A percentile compares a stretch with the other conserved stretches of the same genome.
These are phyloP conservation scores for Porodaedalea pini DNA, from an alignment of 1,284 basidiomycete species.

Conservation along the genomic window DNA sequence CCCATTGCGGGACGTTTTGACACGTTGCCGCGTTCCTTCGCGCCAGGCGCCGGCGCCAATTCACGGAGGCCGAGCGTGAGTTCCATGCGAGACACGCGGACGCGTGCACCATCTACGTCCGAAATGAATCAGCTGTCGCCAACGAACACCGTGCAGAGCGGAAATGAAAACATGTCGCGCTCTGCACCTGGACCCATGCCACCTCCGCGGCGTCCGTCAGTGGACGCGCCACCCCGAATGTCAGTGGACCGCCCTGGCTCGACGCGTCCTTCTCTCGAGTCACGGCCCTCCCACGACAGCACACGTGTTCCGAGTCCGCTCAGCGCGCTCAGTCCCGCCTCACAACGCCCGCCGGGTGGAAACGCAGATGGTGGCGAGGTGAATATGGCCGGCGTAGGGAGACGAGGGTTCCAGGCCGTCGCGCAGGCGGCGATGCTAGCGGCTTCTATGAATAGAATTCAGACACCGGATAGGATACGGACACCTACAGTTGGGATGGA, in stretches of 20 bases:
- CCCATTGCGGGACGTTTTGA: constrained; percentile 5
- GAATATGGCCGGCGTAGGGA: constrained; percentile 43
- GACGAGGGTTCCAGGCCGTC: constrained; percentile 43
- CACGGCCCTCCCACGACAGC: constrained; percentile 11
- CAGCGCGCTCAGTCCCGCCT: neutral
- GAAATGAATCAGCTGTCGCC: neutral
- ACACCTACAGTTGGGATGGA: constrained; percentile 30
- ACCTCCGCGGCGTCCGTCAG: constrained; percentile 9
- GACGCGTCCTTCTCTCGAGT: constrained; percentile 7
- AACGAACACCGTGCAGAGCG: neutral
- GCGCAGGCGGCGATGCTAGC: constrained; percentile 31
- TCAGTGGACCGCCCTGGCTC: constrained; percentile 13
- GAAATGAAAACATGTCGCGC: neutral
- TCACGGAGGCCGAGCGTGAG: constrained; percentile 13
- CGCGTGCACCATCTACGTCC: constrained; percentile 3
- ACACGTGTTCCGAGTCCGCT: neutral
- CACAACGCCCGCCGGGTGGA: neutral
- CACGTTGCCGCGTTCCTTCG: constrained; percentile 7
- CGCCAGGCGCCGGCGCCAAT: neutral
- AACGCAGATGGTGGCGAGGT: constrained; percentile 12
- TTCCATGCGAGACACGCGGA: neutral
- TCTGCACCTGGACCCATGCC: constrained; percentile 4
- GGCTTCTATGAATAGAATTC: constrained; percentile 1
- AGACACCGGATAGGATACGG: constrained; percentile 16
- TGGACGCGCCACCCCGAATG: constrained; percentile 6